Evolutionary conservation across 805 yeast species (phyloP), one percentile per base, ranked within the genome.

Genomic region (Kodamaea kakaduensis): DNA sequence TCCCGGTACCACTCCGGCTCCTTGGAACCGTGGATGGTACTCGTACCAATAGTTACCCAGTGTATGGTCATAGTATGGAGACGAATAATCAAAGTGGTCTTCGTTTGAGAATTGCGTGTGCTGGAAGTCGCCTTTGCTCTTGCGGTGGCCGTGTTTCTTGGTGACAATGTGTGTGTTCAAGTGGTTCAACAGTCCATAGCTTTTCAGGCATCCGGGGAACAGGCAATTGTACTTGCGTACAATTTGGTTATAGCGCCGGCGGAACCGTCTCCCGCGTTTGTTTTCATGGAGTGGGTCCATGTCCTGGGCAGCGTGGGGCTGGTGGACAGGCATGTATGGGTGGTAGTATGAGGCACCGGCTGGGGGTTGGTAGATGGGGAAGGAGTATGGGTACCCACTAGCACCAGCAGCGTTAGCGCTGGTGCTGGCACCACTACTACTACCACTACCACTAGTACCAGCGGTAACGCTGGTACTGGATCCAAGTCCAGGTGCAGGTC

Each of bases 81-180:
- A 31, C 12, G 23, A 17, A 17, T 34, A 28, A 25, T 30, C 34
- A 19, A 20, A 28, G 20, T 25, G 36, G n/a, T 33, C 41, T 7
- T 36, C 34, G 41, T 25, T 21, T 30, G 44, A 14, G 33, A 34
- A 32, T 41, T 44, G 32, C 40, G 31, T 22, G 38, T 44, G 42
- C 36, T 62, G 65, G 46, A 62, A 66, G 39, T 66, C 70, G 13
- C 61, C 61, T 42, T 64, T 66, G 17, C 62, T 54, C 45, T 64
- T 64, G 23, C 71, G 48, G 33, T 54, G 61, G n/a, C 71, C 71
- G 41, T 66, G 71, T 30, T 62, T 66, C 40, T 66, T 65, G 41
- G 70, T 64, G 18, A 66, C 70, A 4, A 66, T 65, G 45, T 66
- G 71, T 9, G 71, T 66, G 45, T 66, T 66, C 33, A 66, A 46